Base-by-base conservation (phyloP, 306 rosid genomes). In the Phaseolus lunatus region DNA sequence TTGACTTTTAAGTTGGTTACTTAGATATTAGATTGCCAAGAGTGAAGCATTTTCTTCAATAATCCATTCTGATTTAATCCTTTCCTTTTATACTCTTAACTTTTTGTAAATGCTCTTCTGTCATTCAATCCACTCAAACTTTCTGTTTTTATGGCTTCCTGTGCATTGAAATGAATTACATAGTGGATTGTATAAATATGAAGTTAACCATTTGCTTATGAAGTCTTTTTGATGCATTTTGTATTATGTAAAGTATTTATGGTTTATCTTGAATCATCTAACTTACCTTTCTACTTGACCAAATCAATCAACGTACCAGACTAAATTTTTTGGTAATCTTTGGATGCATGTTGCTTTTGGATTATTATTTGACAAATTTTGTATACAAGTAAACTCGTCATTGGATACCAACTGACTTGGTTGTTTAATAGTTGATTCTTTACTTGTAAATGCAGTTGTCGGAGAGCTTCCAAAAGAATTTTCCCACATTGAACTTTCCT, bases 401-500 rank as follows among this genome's bases (percentile, higher is more conserved):
- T 50, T 71, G 45, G 58, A 75, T 80, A 23, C 66, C 20, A 7
- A 44, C 58, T 73, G 52, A 22, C 52, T 72, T 76, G 37, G 39
- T 23, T 41, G 33, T 69, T 76, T 64, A 48, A 48, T 44, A 16
- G 20, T 74, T 72, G 54, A n/a, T 7, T 69, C 59, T 73, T 69
- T 27, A 74, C 64, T 76, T 19, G 26, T 57, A 65, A 53, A 77
- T 67, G 77, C 92, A 94, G 98, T 81, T 94, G 77, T 75, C 88
- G 89, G 93, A 90, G 78, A 27, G 85, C 83, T 94, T 94, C 62
- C 70, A 92, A 74, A 70, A 76, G 87, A 84, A 89, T 58, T 94
- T 94, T 52, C 98, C 98, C 33, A 23, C 24, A 6, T 53, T 89
- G 73, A 80, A 56, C 1, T 94, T 94, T 56, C 97, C 98, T 54